A percentile compares a stretch with the other conserved stretches of the same genome.
phyloP scores from a whole-genome alignment of 176 grass and related monocot species.

The Thalia dealbata region DNA sequence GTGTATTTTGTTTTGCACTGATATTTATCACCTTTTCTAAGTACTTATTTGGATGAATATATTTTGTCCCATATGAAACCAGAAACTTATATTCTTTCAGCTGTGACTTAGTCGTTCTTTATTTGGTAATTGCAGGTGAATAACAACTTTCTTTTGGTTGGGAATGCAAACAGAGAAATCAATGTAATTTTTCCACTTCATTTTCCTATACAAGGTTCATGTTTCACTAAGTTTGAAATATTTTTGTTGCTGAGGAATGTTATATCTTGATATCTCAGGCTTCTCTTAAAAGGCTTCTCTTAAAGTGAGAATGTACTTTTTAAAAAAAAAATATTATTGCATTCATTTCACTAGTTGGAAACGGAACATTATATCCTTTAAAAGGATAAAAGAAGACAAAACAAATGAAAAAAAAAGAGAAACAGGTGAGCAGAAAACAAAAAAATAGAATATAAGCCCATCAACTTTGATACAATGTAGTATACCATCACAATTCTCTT shows the following conservation, averaged over 20 bases:
- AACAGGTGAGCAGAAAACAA: too few species aligned
- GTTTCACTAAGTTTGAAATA: background rate
- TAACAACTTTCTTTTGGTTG: slow-evolving; percentile 91
- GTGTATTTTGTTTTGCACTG: background rate
- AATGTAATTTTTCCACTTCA: slow-evolving; percentile 45
- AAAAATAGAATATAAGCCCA: too few species aligned
- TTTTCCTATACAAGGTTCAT: slow-evolving; percentile 12
- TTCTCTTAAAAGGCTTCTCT: too few species aligned
- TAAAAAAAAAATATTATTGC: too few species aligned
- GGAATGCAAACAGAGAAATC: slow-evolving; percentile 87
- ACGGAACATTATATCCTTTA: too few species aligned
- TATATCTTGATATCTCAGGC: background rate
- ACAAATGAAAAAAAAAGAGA: too few species aligned
- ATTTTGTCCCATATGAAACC: background rate
- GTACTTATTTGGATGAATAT: background rate
- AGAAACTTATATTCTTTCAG: background rate
- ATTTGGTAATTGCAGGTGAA: slow-evolving; percentile 62
- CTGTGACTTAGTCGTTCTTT: slow-evolving; percentile 9
- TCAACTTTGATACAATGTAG: too few species aligned
- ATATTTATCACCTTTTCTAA: too few species aligned
- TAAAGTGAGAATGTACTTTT: too few species aligned
- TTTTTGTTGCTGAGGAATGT: background rate
- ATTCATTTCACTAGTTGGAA: too few species aligned
- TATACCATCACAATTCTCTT: too few species aligned
- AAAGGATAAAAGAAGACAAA: too few species aligned